Percentiles rank a stretch among this genome's conserved stretches.
These are phyloP conservation scores for Lumnitzera racemosa DNA, from an alignment of 345 rosid genomes.

Conservation along the genomic window DNA sequence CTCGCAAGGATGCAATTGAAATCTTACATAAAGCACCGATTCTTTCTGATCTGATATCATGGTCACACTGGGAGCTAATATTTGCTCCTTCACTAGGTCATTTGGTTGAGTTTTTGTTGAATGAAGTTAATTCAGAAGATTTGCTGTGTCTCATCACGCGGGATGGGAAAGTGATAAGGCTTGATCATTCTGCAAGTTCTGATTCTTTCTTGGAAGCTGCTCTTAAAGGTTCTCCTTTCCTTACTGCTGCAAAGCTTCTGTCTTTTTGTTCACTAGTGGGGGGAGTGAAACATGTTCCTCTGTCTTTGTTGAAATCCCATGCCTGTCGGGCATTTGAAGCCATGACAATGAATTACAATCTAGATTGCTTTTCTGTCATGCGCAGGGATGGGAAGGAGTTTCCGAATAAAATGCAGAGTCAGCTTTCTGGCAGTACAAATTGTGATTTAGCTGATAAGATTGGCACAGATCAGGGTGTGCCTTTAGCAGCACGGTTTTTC, in stretches of 20 bases:
- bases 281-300: constrained; percentile 61
- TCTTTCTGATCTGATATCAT: constrained; percentile 59
- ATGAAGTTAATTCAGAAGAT: constrained; percentile 57
- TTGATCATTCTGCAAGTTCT: constrained; percentile 61
- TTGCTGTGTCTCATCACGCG: constrained; percentile 69
- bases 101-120: constrained; percentile 56
- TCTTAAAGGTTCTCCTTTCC: constrained; percentile 63
- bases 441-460: constrained; percentile 8
- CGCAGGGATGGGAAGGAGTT: no score
- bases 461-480: neutral
- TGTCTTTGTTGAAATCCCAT: constrained; percentile 66
- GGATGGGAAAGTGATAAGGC: constrained; percentile 74
- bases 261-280: constrained; percentile 64
- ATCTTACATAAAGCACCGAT: constrained; percentile 68
- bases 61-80: constrained; percentile 85
- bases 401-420: neutral
- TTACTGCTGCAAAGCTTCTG: constrained; percentile 58
- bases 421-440: constrained; percentile 5
- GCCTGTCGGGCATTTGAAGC: constrained; percentile 67
- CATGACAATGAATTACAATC: constrained; percentile 27
- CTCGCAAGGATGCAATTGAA: constrained; percentile 60
- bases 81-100: constrained; percentile 81
- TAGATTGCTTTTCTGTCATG: constrained; percentile 6
- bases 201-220: constrained; percentile 83
- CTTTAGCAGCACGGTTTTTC: constrained; percentile 41